Conservation (phyloP, 2,329 filamentous ascomycete species). For the Phoma sp. region DNA sequence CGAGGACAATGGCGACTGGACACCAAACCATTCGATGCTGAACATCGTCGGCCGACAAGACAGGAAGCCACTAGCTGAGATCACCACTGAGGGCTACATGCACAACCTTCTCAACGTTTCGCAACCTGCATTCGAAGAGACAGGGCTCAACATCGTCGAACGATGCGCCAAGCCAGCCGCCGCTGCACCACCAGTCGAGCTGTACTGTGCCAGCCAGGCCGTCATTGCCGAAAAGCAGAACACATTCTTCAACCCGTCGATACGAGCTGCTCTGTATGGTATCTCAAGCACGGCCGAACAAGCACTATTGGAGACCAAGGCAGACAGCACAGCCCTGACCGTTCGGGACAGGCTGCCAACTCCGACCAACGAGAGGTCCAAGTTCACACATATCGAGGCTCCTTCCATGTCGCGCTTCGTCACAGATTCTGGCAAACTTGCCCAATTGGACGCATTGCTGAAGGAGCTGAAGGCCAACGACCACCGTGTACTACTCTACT, state of each 20-base stretch:
- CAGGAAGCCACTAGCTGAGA: constrained; percentile 70
- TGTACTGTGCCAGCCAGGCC: constrained; percentile 75
- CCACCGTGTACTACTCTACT: constrained; percentile 95
- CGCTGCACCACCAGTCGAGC: constrained; percentile 83
- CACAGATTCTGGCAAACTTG: constrained; percentile 95
- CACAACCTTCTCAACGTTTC: constrained; percentile 81
- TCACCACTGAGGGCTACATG: constrained; percentile 76
- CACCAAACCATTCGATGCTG: constrained; percentile 79
- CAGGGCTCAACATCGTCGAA: constrained; percentile 80
- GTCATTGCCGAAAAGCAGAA: constrained; percentile 71
- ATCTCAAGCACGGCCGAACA: constrained; percentile 69
- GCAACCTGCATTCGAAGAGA: constrained; percentile 67
- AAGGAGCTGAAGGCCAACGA: constrained; percentile 89
- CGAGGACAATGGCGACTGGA: constrained; percentile 69
- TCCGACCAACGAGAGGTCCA: constrained; percentile 80
- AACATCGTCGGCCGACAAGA: constrained; percentile 77
- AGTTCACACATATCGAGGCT: constrained; percentile 89
- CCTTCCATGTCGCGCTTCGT: constrained; percentile 98
- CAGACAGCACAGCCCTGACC: constrained; percentile 72
- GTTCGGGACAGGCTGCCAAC: constrained; percentile 72
- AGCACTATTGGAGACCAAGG: constrained; percentile 75
- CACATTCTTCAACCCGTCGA: constrained; percentile 77
- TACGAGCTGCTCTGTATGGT: constrained; percentile 80
- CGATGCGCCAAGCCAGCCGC: constrained; percentile 80
- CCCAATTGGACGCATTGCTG: constrained; percentile 85